phyloP scores from a whole-genome alignment of 108 stramenopile species.

The Cyclotella baltica region DNA sequence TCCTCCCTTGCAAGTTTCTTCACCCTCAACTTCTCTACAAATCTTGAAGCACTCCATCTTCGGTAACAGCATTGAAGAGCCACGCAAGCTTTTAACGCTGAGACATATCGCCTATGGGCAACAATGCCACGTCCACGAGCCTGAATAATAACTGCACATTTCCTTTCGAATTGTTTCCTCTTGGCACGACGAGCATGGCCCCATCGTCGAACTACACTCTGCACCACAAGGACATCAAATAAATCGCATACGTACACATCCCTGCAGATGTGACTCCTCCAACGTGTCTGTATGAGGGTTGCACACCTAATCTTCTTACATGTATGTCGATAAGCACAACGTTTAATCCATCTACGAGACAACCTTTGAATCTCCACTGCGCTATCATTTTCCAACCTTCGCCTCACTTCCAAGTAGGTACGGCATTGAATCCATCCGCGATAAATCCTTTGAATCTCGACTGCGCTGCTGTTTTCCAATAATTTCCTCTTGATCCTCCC shows the following conservation, averaged over 20 bases:
- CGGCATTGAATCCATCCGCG: too few species aligned
- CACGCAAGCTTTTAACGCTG: conserved; percentile 32
- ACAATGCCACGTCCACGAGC: conserved; percentile 1
- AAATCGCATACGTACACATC: conserved; percentile 64
- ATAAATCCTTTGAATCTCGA: too few species aligned
- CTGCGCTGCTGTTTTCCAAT: too few species aligned
- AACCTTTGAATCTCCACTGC: too few species aligned
- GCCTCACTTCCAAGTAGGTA: too few species aligned
- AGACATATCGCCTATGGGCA: conserved; percentile 41
- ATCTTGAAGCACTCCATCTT: neutral
- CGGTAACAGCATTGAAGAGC: conserved; percentile 10
- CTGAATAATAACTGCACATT: conserved; percentile 52
- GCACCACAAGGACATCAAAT: conserved; percentile 61
- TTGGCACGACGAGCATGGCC: neutral
- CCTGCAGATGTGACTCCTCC: conserved; percentile 67
- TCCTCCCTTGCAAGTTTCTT: neutral
- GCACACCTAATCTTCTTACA: conserved; percentile 21
- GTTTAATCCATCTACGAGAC: neutral
- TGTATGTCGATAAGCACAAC: neutral
- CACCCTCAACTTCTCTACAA: neutral
- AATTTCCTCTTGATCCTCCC: too few species aligned
- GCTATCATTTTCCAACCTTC: too few species aligned
- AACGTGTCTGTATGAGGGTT: conserved; percentile 58
- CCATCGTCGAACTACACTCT: conserved; percentile 51
- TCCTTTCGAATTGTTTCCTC: neutral